A percentile compares a stretch with the other conserved stretches of the same genome.
phyloP scores from a whole-genome alignment of 2,329 filamentous ascomycete genomes.

The Microdochium trichocladiopsis region DNA sequence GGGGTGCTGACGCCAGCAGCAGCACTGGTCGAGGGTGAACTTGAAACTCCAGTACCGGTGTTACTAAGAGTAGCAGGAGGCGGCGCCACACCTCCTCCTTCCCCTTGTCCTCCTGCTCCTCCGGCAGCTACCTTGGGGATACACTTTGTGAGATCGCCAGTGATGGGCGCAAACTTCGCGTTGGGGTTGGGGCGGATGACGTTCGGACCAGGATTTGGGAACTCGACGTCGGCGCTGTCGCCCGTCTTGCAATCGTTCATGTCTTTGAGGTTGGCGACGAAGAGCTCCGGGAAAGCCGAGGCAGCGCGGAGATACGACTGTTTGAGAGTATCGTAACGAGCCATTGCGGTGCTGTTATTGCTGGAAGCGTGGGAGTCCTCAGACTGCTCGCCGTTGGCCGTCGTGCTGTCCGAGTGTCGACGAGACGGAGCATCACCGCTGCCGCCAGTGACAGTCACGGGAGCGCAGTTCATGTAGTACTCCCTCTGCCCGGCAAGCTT shows the following conservation, averaged over 20 bases:
- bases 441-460: slow-evolving; percentile 44
- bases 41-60: slow-evolving; percentile 1
- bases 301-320: slow-evolving; percentile 27
- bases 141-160: slow-evolving; percentile 11
- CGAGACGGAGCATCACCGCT: slow-evolving; percentile 4
- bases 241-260: slow-evolving; percentile 45
- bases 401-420: not conserved
- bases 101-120: slow-evolving; percentile 14
- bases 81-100: slow-evolving; percentile 11
- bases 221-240: slow-evolving; percentile 46
- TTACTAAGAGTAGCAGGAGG: slow-evolving; percentile 4
- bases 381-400: too few relatives aligned
- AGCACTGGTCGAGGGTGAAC: too few relatives aligned
- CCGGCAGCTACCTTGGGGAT: slow-evolving; percentile 16
- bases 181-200: slow-evolving; percentile 31
- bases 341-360: slow-evolving; percentile 10
- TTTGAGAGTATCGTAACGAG: slow-evolving; percentile 1
- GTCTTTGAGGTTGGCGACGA: slow-evolving; percentile 55
- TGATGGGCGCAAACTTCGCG: slow-evolving; percentile 21
- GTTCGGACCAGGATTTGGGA: slow-evolving; percentile 54
- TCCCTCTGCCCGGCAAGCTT: slow-evolving; percentile 62
- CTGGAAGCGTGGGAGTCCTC: slow-evolving; percentile 5
- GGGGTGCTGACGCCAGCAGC: too few relatives aligned
- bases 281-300: slow-evolving; percentile 54
- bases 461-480: slow-evolving; percentile 73